Evolutionary conservation across 1,284 basidiomycete species (phyloP).

Genomic region (Flammula alnicola): DNA sequence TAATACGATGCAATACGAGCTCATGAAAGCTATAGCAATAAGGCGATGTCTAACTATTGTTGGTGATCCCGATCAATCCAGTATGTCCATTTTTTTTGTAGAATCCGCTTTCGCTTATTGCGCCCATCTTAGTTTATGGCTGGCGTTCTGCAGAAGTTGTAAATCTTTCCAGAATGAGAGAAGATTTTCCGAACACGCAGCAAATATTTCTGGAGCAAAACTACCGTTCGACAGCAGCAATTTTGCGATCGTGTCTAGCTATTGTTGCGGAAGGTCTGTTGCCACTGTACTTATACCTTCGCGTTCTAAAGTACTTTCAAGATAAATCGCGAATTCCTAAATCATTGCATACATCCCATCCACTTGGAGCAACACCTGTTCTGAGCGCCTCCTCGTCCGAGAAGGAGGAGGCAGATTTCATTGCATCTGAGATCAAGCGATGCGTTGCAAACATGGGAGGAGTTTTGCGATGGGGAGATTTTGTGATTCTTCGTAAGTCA

Average conservation of each 20-base stretch:
- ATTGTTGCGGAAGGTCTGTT: slow-evolving; percentile 80
- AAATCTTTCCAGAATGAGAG: slow-evolving; percentile 80
- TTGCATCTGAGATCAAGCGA: slow-evolving; percentile 83
- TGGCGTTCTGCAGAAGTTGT: slow-evolving; percentile 88
- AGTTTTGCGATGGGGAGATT: slow-evolving; percentile 75
- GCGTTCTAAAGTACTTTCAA: slow-evolving; percentile 30
- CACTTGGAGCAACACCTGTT: slow-evolving; percentile 62
- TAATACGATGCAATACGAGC: slow-evolving; percentile 84
- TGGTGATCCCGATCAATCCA: slow-evolving; percentile 93
- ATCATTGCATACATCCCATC: slow-evolving; percentile 76
- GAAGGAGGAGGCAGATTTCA: slow-evolving; percentile 69
- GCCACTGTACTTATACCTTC: background rate
- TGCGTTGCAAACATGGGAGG: slow-evolving; percentile 77
- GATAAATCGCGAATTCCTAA: slow-evolving; percentile 80
- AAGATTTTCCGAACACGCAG: slow-evolving; percentile 70
- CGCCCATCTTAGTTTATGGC: slow-evolving; percentile 67
- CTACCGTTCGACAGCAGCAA: slow-evolving; percentile 85
- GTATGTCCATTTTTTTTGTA: slow-evolving; percentile 38
- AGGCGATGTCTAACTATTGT: slow-evolving; percentile 78
- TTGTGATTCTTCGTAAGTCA: slow-evolving; percentile 76
- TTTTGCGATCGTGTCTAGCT: slow-evolving; percentile 76
- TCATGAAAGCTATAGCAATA: slow-evolving; percentile 77
- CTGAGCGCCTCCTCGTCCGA: slow-evolving; percentile 53
- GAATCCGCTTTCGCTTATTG: slow-evolving; percentile 1
- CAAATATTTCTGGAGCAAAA: slow-evolving; percentile 87